Conservation (phyloP, 371 early-diverging fungal species). For the Syncephalis fuscata region DNA sequence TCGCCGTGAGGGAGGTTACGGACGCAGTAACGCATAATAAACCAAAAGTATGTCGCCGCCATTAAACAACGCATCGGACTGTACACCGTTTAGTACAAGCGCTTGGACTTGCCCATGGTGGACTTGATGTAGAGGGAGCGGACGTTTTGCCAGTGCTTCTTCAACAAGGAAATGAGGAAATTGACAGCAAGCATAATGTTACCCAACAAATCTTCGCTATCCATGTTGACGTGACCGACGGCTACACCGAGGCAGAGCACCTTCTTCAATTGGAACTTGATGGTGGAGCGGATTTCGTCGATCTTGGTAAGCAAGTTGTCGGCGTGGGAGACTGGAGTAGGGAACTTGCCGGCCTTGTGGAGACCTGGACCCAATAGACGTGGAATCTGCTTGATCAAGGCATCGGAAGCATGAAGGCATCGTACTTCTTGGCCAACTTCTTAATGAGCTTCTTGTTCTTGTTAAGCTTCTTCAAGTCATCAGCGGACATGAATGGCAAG, state of each 20-base stretch:
- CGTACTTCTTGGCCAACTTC: constrained; percentile 89
- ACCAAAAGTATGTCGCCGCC: too few relatives aligned
- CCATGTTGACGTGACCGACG: constrained; percentile 93
- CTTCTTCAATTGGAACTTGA: constrained; percentile 99
- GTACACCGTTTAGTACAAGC: constrained; percentile 41
- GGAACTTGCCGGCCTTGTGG: constrained; percentile 95
- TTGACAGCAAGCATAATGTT: constrained; percentile 98
- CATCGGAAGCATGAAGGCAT: constrained; percentile 96
- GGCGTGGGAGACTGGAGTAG: constrained; percentile 88
- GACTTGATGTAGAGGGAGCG: constrained; percentile 97
- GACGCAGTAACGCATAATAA: too few relatives aligned
- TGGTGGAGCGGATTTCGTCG: constrained; percentile 90
- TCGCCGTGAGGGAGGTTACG: too few relatives aligned
- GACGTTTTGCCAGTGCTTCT: constrained; percentile 99
- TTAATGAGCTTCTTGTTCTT: constrained; percentile 99
- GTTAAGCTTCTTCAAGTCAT: constrained; percentile 98
- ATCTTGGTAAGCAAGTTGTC: constrained; percentile 86
- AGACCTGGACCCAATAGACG: constrained; percentile 96
- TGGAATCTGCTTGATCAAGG: constrained; percentile 97
- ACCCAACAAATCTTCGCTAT: constrained; percentile 85
- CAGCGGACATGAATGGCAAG: constrained; percentile 90
- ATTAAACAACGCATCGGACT: too few relatives aligned
- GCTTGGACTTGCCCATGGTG: constrained; percentile 91
- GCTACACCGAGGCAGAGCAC: constrained; percentile 97
- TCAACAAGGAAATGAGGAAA: constrained; percentile 93